Evolutionary conservation across 768 basidiomycete species (phyloP), one percentile per base, ranked within the genome.

Genomic region (Saitozyma sp.): DNA sequence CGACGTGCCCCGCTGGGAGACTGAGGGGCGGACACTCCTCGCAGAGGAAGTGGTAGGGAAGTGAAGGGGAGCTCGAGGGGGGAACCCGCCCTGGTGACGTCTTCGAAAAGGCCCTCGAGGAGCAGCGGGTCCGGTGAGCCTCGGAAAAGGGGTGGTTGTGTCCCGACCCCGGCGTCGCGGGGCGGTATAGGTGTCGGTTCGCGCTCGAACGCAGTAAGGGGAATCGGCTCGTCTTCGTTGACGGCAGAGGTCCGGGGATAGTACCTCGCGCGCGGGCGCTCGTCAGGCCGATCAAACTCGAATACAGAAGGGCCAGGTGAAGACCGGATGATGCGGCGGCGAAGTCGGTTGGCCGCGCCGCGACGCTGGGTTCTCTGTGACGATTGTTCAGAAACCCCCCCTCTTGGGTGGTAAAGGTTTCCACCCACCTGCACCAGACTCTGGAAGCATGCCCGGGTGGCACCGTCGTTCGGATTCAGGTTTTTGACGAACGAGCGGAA

Each of bases 401-500:
- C 17, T 48, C 14, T 29, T 29, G 29, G 29, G 29, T 29, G 29
- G 29, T 5, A 48, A 48, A 6, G 6, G 46, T 2, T 48, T 17
- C 14, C 14, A 48, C 67, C 56, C 45, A 74, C 72, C 37, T 56
- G 38, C 2, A 74, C 53, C 0, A 74, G 48, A 1, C 39, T 39
- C 16, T 40, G 57, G 56, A 74, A 71, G 10, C 54, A 56, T 5
- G 45, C 48, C 49, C 69, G 73, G 6, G 54, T 58, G 19, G 50
- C 11, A 20, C 46, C 61, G 48, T 69, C 59, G 1, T 55, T 46
- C 5, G 64, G 52, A 51, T 74, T 64, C 5, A 74, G 60, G 10
- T 55, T 46, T 46, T 54, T 66, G 46, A 74, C 54, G 42, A 74
- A 74, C 2, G 67, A 63, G 19, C 57, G 43, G 38, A 73, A 67